phyloP scores from a whole-genome alignment of 768 basidiomycete species.

The Lentinula aciculospora region DNA sequence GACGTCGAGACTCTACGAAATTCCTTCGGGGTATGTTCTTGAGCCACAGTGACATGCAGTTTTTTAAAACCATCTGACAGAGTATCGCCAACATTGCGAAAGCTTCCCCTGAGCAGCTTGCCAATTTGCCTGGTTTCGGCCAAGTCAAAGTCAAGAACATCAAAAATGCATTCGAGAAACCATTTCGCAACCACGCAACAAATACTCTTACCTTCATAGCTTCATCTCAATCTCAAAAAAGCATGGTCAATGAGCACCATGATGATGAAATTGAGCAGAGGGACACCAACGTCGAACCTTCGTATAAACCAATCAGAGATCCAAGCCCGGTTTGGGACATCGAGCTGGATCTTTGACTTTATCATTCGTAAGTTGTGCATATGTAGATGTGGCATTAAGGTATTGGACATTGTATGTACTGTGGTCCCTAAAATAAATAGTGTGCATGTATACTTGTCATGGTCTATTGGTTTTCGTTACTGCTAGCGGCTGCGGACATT shows the following conservation, averaged over 20 bases:
- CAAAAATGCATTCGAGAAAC: slow-evolving; percentile 86
- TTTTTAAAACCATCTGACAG: slow-evolving; percentile 31
- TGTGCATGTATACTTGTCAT: background rate
- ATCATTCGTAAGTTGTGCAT: background rate
- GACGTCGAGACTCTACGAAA: slow-evolving; percentile 90
- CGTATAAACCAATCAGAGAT: slow-evolving; percentile 24
- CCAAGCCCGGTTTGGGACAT: slow-evolving; percentile 72
- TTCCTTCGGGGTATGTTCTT: slow-evolving; percentile 78
- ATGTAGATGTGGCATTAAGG: background rate
- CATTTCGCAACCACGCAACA: slow-evolving; percentile 69
- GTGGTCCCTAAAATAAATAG: background rate
- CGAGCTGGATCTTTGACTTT: slow-evolving; percentile 32
- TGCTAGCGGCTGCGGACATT: background rate
- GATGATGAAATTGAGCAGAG: slow-evolving; percentile 12
- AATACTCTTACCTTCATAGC: slow-evolving; percentile 31
- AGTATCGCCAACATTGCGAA: slow-evolving; percentile 80
- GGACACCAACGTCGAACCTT: slow-evolving; percentile 5
- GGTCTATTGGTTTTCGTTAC: background rate
- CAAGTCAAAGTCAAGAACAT: slow-evolving; percentile 90
- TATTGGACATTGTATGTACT: background rate
- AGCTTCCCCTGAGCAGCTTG: slow-evolving; percentile 68
- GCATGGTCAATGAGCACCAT: slow-evolving; percentile 3
- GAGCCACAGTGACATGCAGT: too few species aligned
- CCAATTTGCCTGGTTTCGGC: slow-evolving; percentile 87
- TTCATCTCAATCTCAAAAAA: slow-evolving; percentile 16